A percentile compares a stretch with the other conserved stretches of the same genome.
phyloP scores from a whole-genome alignment of 164 flowering plant species.

The Kalanchoe fedtschenkoi region DNA sequence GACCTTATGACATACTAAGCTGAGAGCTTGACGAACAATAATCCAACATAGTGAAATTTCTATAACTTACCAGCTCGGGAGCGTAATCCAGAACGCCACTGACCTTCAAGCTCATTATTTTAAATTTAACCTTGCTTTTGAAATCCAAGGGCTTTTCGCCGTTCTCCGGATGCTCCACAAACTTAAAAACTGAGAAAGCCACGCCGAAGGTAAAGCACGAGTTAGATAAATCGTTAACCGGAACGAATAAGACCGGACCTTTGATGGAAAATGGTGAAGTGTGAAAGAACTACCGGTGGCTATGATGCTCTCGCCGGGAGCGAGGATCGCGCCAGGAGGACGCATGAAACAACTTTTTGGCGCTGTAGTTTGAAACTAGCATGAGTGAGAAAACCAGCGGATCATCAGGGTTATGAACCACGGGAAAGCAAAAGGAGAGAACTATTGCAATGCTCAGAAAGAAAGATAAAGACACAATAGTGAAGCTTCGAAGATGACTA shows the following conservation, averaged over 20 bases:
- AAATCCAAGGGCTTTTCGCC: conserved; percentile 53
- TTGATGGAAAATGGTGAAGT: not conserved
- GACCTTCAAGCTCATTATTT: conserved; percentile 70
- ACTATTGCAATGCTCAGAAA: not conserved
- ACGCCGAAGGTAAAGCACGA: conserved; percentile 1
- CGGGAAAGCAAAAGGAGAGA: not conserved
- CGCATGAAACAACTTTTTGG: conserved; percentile 83
- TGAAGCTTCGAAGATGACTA: not conserved
- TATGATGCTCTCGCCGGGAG: conserved; percentile 62
- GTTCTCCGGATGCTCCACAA: conserved; percentile 68
- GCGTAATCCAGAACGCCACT: conserved; percentile 52
- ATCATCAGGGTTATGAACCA: too few species aligned
- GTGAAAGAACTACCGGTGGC: conserved; percentile 40
- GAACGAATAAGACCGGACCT: not conserved
- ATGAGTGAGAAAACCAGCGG: not conserved
- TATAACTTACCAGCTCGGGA: conserved; percentile 55
- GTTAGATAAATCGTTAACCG: not conserved
- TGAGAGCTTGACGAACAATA: not conserved
- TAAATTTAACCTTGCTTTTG: conserved; percentile 59
- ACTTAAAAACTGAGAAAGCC: conserved; percentile 51
- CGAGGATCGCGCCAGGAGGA: conserved; percentile 71
- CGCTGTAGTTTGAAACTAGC: conserved; percentile 60
- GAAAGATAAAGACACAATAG: not conserved
- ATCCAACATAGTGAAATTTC: not conserved
- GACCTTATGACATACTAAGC: too few species aligned